Percentiles rank a stretch among this genome's conserved stretches.
phyloP scores from a whole-genome alignment of 2,329 filamentous ascomycete genomes.

The Pseudogymnoascus sp. region DNA sequence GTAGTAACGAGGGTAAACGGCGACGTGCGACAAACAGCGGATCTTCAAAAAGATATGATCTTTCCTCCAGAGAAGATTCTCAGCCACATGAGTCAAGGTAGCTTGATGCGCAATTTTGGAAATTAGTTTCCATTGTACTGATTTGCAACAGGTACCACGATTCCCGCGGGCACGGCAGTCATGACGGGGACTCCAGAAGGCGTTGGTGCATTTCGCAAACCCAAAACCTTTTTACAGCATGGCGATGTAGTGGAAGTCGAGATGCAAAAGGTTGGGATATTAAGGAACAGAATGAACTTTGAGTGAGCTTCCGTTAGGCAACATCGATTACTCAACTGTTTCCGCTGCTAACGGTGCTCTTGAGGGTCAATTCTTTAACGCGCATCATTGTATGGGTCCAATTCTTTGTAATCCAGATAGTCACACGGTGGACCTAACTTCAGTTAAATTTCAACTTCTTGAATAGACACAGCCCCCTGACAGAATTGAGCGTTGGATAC shows the following conservation, averaged over 20 bases:
- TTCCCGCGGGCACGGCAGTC: conserved; percentile 3
- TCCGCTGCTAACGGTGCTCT: no score
- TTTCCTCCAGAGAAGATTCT: conserved; percentile 36
- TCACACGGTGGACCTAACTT: no score
- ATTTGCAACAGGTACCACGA: background rate
- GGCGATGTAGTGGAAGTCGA: conserved; percentile 12
- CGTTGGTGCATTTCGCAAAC: conserved; percentile 10
- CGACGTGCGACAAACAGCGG: conserved; percentile 34
- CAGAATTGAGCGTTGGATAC: no score
- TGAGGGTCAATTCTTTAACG: no score
- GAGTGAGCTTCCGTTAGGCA: background rate
- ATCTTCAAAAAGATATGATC: conserved; percentile 39
- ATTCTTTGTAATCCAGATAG: no score
- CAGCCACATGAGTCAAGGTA: conserved; percentile 34
- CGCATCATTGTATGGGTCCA: no score
- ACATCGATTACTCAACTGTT: no score
- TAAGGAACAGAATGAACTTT: background rate
- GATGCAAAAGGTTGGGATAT: conserved; percentile 6
- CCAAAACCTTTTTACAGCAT: conserved; percentile 6
- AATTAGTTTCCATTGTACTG: no score
- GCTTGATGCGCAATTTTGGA: conserved; percentile 33
- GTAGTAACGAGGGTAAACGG: conserved; percentile 37
- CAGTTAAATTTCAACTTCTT: no score
- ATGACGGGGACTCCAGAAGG: conserved; percentile 16
- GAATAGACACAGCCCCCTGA: no score